Evolutionary conservation across 306 rosid species (phyloP), one percentile per base, ranked within the genome.

Genomic region (Cucurbita moschata): DNA sequence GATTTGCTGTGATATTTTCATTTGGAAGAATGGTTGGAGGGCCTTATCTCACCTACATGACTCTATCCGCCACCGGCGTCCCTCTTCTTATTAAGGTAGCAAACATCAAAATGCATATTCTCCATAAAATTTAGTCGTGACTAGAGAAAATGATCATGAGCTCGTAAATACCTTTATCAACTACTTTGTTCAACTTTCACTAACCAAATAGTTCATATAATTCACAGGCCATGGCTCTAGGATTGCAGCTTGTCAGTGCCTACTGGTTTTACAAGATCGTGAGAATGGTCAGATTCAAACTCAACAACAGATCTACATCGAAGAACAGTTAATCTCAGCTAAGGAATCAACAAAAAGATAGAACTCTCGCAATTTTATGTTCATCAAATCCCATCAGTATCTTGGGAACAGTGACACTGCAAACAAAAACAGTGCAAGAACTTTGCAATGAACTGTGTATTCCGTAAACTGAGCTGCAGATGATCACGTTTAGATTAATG

Each of bases 231-330:
- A 90, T 85, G 96, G 93, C 83, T 12, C 26, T 79, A 52, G 84
- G 96, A 57, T 75, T 94, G 87, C 96, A 84, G 88, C 92, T 94
- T 15, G 90, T 94, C 13, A 94, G 97, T 67, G 62, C 92, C 46
- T 90, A 89, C 87, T 94, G 98, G 98, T 94, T 94, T 85, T 87
- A 79, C 87, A 94, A 94, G 86, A 87, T 94, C 23, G 80, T 76
- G 18, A 86, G 92, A 79, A 89, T 94, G 96, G 43, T 94, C 35
- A 86, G 76, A 46, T 85, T 79, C 80, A 94, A 94, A 82, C 52
- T 90, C 65, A 84, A 39, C 47, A 89, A 77, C 80, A 81, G 77
- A 77, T 54, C 81, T 49, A 23, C 73, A 26, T 26, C 13, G 57
- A 47, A 69, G 53, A 47, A 69, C 2, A 18, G 44, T 67, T 46